Percentiles rank a stretch among this genome's conserved stretches.
Evolutionary conservation across 2,329 filamentous ascomycete genomes (phyloP).

Genomic region (Chaetomium olivaceum): DNA sequence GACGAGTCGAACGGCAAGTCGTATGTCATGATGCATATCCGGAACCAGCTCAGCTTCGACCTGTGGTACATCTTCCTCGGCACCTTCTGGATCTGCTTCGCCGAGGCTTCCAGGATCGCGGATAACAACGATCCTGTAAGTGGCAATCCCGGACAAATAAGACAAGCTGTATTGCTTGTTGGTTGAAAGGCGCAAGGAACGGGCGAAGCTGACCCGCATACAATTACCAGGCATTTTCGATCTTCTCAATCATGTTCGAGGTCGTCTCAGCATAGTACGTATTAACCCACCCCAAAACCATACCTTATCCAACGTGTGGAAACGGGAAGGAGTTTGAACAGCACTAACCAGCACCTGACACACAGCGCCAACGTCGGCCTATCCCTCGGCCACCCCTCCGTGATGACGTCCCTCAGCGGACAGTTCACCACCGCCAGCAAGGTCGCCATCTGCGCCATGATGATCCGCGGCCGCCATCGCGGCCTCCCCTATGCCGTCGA

Average conservation of each 20-base stretch:
- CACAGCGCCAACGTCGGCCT: constrained; percentile 78
- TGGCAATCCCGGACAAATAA: neutral
- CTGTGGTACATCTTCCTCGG: constrained; percentile 44
- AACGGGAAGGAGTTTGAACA: neutral
- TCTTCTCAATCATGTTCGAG: constrained; percentile 76
- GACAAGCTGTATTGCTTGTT: neutral
- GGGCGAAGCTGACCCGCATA: neutral
- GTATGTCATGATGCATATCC: constrained; percentile 38
- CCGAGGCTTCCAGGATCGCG: constrained; percentile 23
- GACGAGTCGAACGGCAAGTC: constrained; percentile 37
- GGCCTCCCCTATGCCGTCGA: constrained; percentile 66
- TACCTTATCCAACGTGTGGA: neutral
- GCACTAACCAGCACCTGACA: neutral
- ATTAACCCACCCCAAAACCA: neutral
- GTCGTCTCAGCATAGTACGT: constrained; percentile 73
- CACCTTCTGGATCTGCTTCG: constrained; percentile 40
- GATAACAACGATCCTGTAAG: constrained; percentile 11
- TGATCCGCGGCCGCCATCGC: constrained; percentile 67
- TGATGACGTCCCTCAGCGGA: constrained; percentile 76
- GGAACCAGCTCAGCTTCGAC: constrained; percentile 44
- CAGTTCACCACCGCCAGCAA: constrained; percentile 76
- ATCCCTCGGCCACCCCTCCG: constrained; percentile 73
- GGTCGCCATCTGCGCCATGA: constrained; percentile 67
- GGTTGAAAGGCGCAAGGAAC: neutral
- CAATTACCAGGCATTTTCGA: neutral